phyloP scores from a whole-genome alignment of 306 rosid species.

The Rosa lucieae region DNA sequence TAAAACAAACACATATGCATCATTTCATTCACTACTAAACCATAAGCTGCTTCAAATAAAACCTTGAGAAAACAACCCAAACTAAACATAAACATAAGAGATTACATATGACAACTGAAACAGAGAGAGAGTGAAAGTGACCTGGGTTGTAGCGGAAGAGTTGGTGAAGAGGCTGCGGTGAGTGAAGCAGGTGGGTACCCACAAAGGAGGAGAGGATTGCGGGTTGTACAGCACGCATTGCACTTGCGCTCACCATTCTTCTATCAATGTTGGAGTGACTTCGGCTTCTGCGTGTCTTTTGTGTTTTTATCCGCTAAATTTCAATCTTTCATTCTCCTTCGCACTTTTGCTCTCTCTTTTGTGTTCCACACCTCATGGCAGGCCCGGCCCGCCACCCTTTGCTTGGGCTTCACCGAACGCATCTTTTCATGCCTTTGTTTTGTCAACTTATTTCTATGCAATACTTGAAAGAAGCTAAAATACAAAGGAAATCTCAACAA shows the following conservation, averaged over 20 bases:
- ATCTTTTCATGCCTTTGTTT: no score
- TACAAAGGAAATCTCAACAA: no score
- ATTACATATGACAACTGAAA: not conserved
- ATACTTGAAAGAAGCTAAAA: no score
- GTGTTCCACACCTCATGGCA: no score
- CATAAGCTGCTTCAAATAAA: not conserved
- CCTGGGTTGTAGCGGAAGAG: slow-evolving; percentile 52
- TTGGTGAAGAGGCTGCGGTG: slow-evolving; percentile 51
- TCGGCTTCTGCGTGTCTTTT: not conserved
- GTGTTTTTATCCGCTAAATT: not conserved
- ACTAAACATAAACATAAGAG: not conserved
- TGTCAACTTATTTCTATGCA: no score
- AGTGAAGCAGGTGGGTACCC: slow-evolving; percentile 42
- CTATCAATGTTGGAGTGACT: not conserved
- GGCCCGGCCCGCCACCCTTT: no score
- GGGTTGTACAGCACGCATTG: slow-evolving; percentile 46
- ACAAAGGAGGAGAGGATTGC: slow-evolving; percentile 43
- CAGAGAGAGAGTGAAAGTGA: slow-evolving; percentile 20
- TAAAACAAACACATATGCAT: not conserved
- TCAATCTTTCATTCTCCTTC: not conserved
- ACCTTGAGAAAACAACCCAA: not conserved
- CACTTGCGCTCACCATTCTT: slow-evolving; percentile 34
- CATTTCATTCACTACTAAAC: not conserved
- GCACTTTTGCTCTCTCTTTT: no score
- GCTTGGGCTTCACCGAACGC: no score